Conservation (phyloP, 805 yeast species). For the Candida vaughaniae region DNA sequence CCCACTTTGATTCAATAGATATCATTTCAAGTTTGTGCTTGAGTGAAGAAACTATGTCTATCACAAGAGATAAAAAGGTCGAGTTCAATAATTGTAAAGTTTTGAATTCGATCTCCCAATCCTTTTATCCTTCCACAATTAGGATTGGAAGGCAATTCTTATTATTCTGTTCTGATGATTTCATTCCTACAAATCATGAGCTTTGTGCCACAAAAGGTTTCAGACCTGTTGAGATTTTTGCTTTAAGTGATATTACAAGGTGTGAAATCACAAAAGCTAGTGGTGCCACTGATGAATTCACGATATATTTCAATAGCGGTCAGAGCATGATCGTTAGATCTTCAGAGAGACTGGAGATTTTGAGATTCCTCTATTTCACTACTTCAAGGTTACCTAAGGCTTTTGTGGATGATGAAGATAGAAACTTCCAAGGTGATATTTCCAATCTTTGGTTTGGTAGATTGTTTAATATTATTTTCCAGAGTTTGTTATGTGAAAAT, state of each 20-base stretch:
- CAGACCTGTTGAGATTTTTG: slow-evolving; percentile 34
- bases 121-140: slow-evolving; percentile 58
- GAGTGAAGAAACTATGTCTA: slow-evolving; percentile 31
- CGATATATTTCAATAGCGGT: slow-evolving; percentile 28
- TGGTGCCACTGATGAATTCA: slow-evolving; percentile 32
- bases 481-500: slow-evolving; percentile 63
- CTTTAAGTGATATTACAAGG: slow-evolving; percentile 31
- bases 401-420: slow-evolving; percentile 18
- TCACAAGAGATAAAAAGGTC: slow-evolving; percentile 37
- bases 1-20: slow-evolving; percentile 34
- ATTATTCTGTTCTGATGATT: slow-evolving; percentile 45
- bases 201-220: slow-evolving; percentile 25
- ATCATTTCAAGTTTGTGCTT: slow-evolving; percentile 35
- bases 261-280: slow-evolving; percentile 36
- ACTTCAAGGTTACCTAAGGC: slow-evolving; percentile 51
- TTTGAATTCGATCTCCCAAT: slow-evolving; percentile 47
- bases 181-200: slow-evolving; percentile 18
- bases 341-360: slow-evolving; percentile 52
- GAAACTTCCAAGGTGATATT: slow-evolving; percentile 12
- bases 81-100: slow-evolving; percentile 39
- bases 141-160: slow-evolving; percentile 70
- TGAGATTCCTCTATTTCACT: slow-evolving; percentile 67
- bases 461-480: slow-evolving; percentile 60
- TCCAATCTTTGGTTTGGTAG: slow-evolving; percentile 51
- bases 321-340: slow-evolving; percentile 31